Conservation (phyloP, 345 rosid species). For the Orychophragmus violaceus region DNA sequence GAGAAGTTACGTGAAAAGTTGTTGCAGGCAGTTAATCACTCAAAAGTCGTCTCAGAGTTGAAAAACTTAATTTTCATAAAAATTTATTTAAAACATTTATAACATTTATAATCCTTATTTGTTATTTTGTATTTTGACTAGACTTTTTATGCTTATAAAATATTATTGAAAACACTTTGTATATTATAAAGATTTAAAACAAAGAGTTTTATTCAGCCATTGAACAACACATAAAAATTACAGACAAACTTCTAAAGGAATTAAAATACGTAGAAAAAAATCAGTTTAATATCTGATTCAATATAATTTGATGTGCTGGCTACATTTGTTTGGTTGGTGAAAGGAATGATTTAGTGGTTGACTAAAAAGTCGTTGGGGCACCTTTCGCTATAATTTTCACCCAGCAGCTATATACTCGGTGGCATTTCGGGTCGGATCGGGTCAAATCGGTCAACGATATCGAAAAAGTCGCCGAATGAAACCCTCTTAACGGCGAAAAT, state of each 20-base stretch:
- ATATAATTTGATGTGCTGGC: slow-evolving; percentile 3
- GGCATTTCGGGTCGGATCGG: slow-evolving; percentile 19
- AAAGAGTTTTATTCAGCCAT: too few species aligned
- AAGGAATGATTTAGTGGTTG: slow-evolving; percentile 17
- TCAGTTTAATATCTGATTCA: not conserved
- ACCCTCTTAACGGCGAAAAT: not conserved
- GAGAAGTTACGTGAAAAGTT: too few species aligned
- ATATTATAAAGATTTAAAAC: too few species aligned
- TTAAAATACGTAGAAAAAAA: not conserved
- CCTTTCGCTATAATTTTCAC: not conserved
- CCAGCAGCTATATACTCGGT: not conserved
- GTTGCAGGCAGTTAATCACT: too few species aligned
- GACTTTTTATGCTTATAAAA: too few species aligned
- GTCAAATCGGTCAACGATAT: slow-evolving; percentile 18
- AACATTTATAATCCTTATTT: too few species aligned
- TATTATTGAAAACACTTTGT: too few species aligned
- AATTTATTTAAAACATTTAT: too few species aligned
- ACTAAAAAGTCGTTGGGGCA: slow-evolving; percentile 9
- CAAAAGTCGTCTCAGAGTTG: too few species aligned
- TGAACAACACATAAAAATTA: too few species aligned
- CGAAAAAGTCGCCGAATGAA: not conserved
- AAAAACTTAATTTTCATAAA: too few species aligned
- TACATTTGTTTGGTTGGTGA: not conserved
- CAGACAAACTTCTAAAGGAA: not conserved
- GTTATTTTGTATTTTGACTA: too few species aligned